Conservation (phyloP, 495 filamentous ascomycete species). For the Penicillium nucicola region DNA sequence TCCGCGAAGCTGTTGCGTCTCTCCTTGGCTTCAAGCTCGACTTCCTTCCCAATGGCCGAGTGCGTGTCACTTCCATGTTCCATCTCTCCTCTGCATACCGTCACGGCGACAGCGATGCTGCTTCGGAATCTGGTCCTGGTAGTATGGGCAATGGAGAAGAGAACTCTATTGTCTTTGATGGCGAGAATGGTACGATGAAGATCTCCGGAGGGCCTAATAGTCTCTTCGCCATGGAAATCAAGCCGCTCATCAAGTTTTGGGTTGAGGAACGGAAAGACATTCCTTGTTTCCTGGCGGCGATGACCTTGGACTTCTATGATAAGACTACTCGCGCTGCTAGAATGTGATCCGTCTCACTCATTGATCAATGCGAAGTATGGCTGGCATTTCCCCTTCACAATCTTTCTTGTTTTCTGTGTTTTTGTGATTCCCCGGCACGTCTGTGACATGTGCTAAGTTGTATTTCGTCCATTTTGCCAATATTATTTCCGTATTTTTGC, state of each 20-base stretch:
- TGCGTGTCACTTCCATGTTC: constrained; percentile 77
- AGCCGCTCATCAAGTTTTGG: constrained; percentile 85
- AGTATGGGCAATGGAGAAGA: constrained; percentile 59
- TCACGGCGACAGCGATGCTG: constrained; percentile 54
- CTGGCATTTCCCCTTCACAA: neutral
- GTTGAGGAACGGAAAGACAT: constrained; percentile 87
- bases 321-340: constrained; percentile 60
- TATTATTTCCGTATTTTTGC: neutral
- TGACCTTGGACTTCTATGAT: constrained; percentile 90
- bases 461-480: neutral
- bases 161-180: constrained; percentile 94
- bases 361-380: too few species aligned
- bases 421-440: constrained; percentile 29
- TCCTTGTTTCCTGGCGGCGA: constrained; percentile 84
- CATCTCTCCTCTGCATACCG: constrained; percentile 55
- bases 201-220: constrained; percentile 85
- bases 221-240: constrained; percentile 79
- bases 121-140: constrained; percentile 42
- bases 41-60: constrained; percentile 90
- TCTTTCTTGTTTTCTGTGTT: constrained; percentile 1
- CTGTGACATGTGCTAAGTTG: constrained; percentile 22
- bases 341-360: constrained; percentile 23
- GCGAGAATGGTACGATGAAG: constrained; percentile 96
- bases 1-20: constrained; percentile 86
- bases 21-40: constrained; percentile 90